Percentiles rank a stretch among this genome's conserved stretches.
Evolutionary conservation across 179 eudicot genomes (phyloP).

Genomic region (Heliamphora pulchella): DNA sequence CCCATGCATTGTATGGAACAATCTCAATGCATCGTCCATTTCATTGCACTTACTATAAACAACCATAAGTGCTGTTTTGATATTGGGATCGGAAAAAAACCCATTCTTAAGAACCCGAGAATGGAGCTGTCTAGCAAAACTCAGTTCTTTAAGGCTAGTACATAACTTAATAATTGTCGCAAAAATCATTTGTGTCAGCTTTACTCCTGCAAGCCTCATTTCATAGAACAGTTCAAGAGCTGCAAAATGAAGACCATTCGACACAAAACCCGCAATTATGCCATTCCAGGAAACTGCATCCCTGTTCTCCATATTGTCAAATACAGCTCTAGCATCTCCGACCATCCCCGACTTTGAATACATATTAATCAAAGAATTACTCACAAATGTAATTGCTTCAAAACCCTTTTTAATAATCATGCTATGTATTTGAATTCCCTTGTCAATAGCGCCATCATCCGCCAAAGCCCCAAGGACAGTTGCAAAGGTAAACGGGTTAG

Average conservation of each 20-base stretch:
- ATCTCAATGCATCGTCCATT: slow-evolving; percentile 35
- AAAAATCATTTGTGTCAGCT: slow-evolving; percentile 25
- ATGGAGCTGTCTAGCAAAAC: slow-evolving; percentile 38
- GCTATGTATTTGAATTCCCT: slow-evolving; percentile 31
- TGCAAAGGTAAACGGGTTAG: slow-evolving; percentile 38
- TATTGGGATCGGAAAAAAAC: slow-evolving; percentile 21
- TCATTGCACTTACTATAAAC: slow-evolving; percentile 29
- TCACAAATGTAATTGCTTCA: slow-evolving; percentile 25
- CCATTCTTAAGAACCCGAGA: slow-evolving; percentile 23
- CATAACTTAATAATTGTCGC: slow-evolving; percentile 27
- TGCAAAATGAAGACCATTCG: slow-evolving; percentile 30
- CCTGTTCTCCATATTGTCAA: slow-evolving; percentile 22
- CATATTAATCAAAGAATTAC: slow-evolving; percentile 34
- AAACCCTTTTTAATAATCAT: slow-evolving; percentile 32
- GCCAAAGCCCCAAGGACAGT: slow-evolving; percentile 41
- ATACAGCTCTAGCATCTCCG: slow-evolving; percentile 27
- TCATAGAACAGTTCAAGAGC: slow-evolving; percentile 29
- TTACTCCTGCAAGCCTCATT: slow-evolving; percentile 29
- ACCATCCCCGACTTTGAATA: slow-evolving; percentile 34
- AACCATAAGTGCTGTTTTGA: slow-evolving; percentile 36
- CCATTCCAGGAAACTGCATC: slow-evolving; percentile 40
- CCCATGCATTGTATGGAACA: slow-evolving; percentile 23
- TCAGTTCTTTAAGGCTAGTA: slow-evolving; percentile 31
- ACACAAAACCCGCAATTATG: slow-evolving; percentile 34
- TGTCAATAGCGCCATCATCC: slow-evolving; percentile 21